Evolutionary conservation across 257 asterid genomes (phyloP), one percentile per base, ranked within the genome.

Genomic region (Scutellaria barbata): DNA sequence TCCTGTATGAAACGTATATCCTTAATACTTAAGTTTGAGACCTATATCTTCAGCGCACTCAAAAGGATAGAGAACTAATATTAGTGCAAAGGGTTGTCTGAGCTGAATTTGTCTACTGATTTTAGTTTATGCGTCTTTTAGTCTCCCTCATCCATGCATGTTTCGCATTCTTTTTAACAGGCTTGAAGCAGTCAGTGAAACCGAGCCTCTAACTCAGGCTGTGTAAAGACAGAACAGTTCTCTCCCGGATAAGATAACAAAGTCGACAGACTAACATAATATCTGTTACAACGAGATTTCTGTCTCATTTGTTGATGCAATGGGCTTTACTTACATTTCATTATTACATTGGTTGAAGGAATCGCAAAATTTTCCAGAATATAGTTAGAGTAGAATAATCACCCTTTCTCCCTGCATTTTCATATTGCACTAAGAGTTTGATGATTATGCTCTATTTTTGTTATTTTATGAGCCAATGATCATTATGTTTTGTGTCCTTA

Each of bases 141-240:
- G 30, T 9, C 45, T 5, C 58, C 58, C 53, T 51, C 63, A 62
- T 69, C 46, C 52, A 41, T 35, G 65, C 45, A 62, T 45, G 13
- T 67, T 48, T 54, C 12, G 14, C 69, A 20, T 73, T 61, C 66
- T 69, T 13, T 70, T 25, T 74, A 66, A 67, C 85, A 89, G 97
- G 90, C 81, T 84, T 63, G 90, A 89, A 80, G 87, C 83, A 66
- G 78, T 80, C 40, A 75, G 76, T 58, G 85, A 76, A 76, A 51
- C 79, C 11, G 87, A 85, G 73, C 77, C 85, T 59, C 73, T 86
- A 40, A 80, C 88, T 74, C 78, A 85, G 81, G 87, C 85, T 73
- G 89, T 93, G 64, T 86, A 72, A 69, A 52, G 33, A 74, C 71
- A 47, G 30, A 65, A 63, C 22, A 73, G 58, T 53, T 25, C 48